Base-by-base conservation (phyloP, 129 eudicot genomes). In the Flaveria robusta region DNA sequence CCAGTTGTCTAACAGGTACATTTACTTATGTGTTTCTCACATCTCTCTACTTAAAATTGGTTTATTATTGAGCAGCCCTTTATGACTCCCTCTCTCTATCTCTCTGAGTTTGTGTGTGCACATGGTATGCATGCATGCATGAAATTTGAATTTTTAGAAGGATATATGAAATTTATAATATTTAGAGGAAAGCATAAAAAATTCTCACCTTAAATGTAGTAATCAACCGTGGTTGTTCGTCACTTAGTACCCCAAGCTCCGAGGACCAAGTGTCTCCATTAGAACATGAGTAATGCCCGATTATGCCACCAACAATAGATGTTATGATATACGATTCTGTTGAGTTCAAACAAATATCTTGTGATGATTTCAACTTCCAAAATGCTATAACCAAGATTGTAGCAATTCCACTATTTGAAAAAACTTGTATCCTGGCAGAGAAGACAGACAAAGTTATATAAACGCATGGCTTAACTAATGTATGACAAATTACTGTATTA, bases 261-360 rank as follows among this genome's bases (percentile, higher is more conserved):
- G 97, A 94, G 22, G 99, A 94, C 99, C 99, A 94, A 54, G 97
- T 94, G 81, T 94, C 99, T 72, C 99, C 97, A 78, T 91, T 94
- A 80, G 86, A 85, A 84, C 99, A 94, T 74, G 88, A 87, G 68
- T 94, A 94, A 79, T 94, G 99, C 69, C 99, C 99, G 70, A 94
- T 87, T 24, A 94, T 72, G 56, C 92, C 93, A 74, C 99, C 94
- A 69, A 89, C 84, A 62, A 94, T 80, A 69, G 87, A 59, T 74
- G 97, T 91, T 47, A 89, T 75, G 60, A 87, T 75, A 50, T 69
- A 24, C 15, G 97, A 91, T 78, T 94, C 87, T 77, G 74, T 84
- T 0, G 99, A 84, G 79, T 89, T 81, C 78, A 94, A 81, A 88
- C 99, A 94, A 22, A 50, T 79, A 74, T 94, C 99, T 42, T 83